phyloP scores from a whole-genome alignment of 805 yeast genomes.

The Grigorovia humatica region DNA sequence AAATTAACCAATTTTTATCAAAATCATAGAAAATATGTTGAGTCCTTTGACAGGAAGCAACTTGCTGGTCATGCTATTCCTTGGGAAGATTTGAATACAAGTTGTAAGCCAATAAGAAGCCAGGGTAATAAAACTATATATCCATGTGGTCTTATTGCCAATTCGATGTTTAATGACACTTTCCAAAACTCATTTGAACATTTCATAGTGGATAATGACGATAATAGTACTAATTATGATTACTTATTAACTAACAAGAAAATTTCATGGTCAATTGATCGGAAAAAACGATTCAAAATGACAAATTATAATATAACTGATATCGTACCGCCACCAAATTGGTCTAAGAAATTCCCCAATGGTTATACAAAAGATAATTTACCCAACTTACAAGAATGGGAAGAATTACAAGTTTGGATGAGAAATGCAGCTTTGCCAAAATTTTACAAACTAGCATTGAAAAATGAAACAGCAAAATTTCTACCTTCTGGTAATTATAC shows the following conservation, averaged over 20 bases:
- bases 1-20: slow-evolving; percentile 84
- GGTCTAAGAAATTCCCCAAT: slow-evolving; percentile 59
- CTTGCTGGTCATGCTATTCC: slow-evolving; percentile 64
- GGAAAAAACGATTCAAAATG: slow-evolving; percentile 45
- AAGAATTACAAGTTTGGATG: slow-evolving; percentile 78
- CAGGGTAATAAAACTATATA: slow-evolving; percentile 36
- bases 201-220: not conserved
- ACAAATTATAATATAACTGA: slow-evolving; percentile 50
- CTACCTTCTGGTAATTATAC: slow-evolving; percentile 60
- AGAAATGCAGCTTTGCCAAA: slow-evolving; percentile 87
- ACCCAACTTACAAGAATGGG: slow-evolving; percentile 61
- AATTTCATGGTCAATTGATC: slow-evolving; percentile 67
- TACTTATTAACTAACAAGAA: slow-evolving; percentile 40
- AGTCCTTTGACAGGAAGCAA: slow-evolving; percentile 72
- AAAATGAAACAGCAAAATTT: slow-evolving; percentile 47
- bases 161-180: slow-evolving; percentile 71
- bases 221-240: slow-evolving; percentile 21
- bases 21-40: slow-evolving; percentile 89
- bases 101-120: slow-evolving; percentile 29
- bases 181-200: slow-evolving; percentile 39
- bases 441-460: slow-evolving; percentile 72
- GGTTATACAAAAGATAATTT: slow-evolving; percentile 63
- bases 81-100: slow-evolving; percentile 37
- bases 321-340: slow-evolving; percentile 76
- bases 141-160: slow-evolving; percentile 82